These are phyloP conservation scores for Globisporangium parvum DNA, from an alignment of 352 stramenopile genomes.

Conservation along the genomic window DNA sequence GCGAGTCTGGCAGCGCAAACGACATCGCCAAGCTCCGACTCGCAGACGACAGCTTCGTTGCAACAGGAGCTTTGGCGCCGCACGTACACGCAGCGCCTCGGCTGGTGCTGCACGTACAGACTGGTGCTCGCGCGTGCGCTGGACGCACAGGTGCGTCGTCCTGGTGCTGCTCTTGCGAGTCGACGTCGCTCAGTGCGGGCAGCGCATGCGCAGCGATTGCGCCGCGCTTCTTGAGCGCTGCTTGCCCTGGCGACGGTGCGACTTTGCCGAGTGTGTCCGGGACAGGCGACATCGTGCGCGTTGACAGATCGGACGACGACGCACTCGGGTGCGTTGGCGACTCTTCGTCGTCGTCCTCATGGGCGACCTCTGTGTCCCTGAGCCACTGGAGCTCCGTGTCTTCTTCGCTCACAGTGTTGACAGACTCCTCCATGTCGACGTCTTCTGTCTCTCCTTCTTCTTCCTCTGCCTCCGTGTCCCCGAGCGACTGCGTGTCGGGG, in stretches of 20 bases:
- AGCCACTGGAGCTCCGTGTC: background rate
- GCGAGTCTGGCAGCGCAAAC: constrained; percentile 51
- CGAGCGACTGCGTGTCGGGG: constrained; percentile 43
- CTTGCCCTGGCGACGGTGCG: constrained; percentile 9
- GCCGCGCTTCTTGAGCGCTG: constrained; percentile 11
- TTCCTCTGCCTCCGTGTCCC: constrained; percentile 21
- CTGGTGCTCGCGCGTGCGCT: background rate
- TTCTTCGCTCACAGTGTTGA: constrained; percentile 1
- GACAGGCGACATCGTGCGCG: constrained; percentile 1
- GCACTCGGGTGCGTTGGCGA: constrained; percentile 35
- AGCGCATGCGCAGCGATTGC: background rate
- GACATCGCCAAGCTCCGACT: constrained; percentile 65
- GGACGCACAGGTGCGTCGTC: too few relatives aligned
- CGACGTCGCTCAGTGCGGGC: background rate
- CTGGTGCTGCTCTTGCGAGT: background rate
- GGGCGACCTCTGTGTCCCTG: background rate
- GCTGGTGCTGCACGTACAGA: too few relatives aligned
- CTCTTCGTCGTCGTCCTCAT: constrained; percentile 35
- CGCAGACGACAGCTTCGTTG: constrained; percentile 17
- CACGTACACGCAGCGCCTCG: too few relatives aligned
- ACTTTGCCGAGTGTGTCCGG: constrained; percentile 1
- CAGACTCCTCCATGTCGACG: background rate
- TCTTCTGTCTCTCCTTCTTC: constrained; percentile 4
- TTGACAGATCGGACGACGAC: background rate
- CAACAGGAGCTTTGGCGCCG: constrained; percentile 1